Evolutionary conservation across 371 early-diverging fungal genomes (phyloP).

Genomic region (Mucor mucedo): DNA sequence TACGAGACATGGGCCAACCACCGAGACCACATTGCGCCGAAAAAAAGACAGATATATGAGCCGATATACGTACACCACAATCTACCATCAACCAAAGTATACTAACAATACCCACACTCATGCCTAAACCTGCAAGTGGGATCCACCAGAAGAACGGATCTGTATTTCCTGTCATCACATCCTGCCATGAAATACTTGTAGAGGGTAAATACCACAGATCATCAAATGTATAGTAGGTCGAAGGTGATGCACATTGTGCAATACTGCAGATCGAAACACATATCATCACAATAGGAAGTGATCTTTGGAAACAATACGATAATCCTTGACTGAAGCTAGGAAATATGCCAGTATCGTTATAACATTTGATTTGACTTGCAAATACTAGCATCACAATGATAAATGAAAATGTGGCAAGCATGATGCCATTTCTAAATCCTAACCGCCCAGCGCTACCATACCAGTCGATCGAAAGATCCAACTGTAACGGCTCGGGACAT

Average conservation of each 20-base stretch:
- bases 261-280: conserved; percentile 39
- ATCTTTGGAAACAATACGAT: conserved; percentile 42
- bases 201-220: conserved; percentile 39
- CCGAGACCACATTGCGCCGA: conserved; percentile 11
- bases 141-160: conserved; percentile 73
- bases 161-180: conserved; percentile 59
- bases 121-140: conserved; percentile 53
- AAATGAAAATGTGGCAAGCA: conserved; percentile 70
- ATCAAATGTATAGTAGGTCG: conserved; percentile 26
- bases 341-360: conserved; percentile 59
- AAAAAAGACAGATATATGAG: conserved; percentile 10
- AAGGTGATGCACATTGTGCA: conserved; percentile 35
- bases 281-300: conserved; percentile 39
- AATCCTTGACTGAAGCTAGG: conserved; percentile 57
- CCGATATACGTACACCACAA: conserved; percentile 19
- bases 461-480: conserved; percentile 69
- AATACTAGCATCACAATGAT: conserved; percentile 67
- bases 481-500: conserved; percentile 53
- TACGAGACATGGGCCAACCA: conserved; percentile 25
- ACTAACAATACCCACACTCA: conserved; percentile 59
- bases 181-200: conserved; percentile 38
- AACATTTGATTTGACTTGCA: conserved; percentile 65
- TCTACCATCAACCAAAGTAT: conserved; percentile 54
- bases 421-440: conserved; percentile 76
- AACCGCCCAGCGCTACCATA: conserved; percentile 77